These are phyloP conservation scores for Aspergillus panamensis DNA, from an alignment of 495 filamentous ascomycete species.

Conservation along the genomic window DNA sequence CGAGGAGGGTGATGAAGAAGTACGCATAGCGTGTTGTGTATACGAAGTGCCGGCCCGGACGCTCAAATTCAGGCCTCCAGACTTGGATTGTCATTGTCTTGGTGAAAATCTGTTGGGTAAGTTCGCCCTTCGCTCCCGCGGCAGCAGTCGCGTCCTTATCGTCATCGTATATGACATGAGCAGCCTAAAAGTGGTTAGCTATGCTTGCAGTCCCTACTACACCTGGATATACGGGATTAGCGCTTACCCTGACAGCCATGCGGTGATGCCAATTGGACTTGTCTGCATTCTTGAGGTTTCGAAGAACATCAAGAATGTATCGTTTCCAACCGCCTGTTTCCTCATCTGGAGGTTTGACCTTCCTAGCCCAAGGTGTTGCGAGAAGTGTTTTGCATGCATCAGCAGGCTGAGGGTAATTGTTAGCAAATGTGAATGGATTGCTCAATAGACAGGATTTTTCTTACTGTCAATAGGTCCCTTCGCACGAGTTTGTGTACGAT, in stretches of 20 bases:
- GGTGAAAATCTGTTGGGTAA: constrained; percentile 85
- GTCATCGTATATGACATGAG: constrained; percentile 69
- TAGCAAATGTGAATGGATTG: constrained; percentile 6
- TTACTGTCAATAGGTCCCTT: constrained; percentile 32
- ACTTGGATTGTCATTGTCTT: constrained; percentile 94
- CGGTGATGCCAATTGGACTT: constrained; percentile 98
- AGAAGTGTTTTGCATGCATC: constrained; percentile 54
- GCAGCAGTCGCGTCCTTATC: constrained; percentile 46
- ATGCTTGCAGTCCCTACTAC: no score
- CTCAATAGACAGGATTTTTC: constrained; percentile 8
- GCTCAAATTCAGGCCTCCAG: constrained; percentile 92
- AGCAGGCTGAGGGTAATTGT: constrained; percentile 31
- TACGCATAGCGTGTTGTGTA: constrained; percentile 88
- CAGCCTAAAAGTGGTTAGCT: constrained; percentile 43
- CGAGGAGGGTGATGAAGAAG: constrained; percentile 72
- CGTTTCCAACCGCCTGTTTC: constrained; percentile 66
- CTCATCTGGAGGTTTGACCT: constrained; percentile 39
- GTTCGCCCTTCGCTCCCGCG: constrained; percentile 64
- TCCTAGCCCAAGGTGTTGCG: constrained; percentile 54
- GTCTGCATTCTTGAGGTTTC: constrained; percentile 74
- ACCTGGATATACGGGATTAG: neutral
- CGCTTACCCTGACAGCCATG: constrained; percentile 66
- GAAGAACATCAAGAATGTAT: constrained; percentile 70
- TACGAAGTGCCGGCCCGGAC: constrained; percentile 87
- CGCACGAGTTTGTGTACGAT: constrained; percentile 78